Evolutionary conservation across 495 filamentous ascomycete species (phyloP).

Genomic region (Xylaria curta): DNA sequence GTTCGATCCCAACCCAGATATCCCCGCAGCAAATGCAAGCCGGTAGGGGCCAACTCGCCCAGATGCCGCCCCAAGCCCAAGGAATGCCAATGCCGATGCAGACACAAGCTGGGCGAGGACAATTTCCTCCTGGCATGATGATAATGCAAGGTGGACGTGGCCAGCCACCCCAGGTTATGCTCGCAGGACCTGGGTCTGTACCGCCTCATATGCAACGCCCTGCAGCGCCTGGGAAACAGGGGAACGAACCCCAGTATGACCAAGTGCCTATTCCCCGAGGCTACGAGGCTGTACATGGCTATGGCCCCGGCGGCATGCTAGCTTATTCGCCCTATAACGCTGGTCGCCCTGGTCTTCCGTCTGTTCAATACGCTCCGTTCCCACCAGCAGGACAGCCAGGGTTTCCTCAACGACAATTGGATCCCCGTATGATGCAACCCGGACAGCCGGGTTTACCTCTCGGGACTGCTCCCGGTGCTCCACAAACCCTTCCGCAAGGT

Average conservation of each 20-base stretch:
- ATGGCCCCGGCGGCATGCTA: slow-evolving; percentile 43
- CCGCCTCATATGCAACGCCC: slow-evolving; percentile 9
- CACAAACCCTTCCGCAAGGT: slow-evolving; percentile 23
- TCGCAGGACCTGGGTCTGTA: neutral
- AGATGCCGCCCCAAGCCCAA: slow-evolving; percentile 29
- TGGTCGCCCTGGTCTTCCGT: slow-evolving; percentile 34
- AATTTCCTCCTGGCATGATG: slow-evolving; percentile 27
- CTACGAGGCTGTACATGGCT: slow-evolving; percentile 53
- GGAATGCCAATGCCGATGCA: slow-evolving; percentile 2
- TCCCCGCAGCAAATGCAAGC: slow-evolving; percentile 28
- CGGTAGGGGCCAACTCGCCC: slow-evolving; percentile 16
- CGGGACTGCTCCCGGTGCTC: slow-evolving; percentile 11
- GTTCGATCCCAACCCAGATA: slow-evolving; percentile 17
- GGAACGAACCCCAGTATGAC: slow-evolving; percentile 49
- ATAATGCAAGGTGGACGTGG: slow-evolving; percentile 32
- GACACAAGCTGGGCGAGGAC: slow-evolving; percentile 22
- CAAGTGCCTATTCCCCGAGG: slow-evolving; percentile 54
- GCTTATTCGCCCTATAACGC: slow-evolving; percentile 46
- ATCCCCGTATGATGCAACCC: slow-evolving; percentile 27
- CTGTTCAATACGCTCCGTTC: slow-evolving; percentile 28
- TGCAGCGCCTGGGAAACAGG: slow-evolving; percentile 1
- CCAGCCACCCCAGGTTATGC: slow-evolving; percentile 11
- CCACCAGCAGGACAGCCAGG: slow-evolving; percentile 22
- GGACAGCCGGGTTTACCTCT: slow-evolving; percentile 20
- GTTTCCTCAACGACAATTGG: slow-evolving; percentile 30